Base-by-base conservation (phyloP, 306 rosid species). In the Sesbania bispinosa region DNA sequence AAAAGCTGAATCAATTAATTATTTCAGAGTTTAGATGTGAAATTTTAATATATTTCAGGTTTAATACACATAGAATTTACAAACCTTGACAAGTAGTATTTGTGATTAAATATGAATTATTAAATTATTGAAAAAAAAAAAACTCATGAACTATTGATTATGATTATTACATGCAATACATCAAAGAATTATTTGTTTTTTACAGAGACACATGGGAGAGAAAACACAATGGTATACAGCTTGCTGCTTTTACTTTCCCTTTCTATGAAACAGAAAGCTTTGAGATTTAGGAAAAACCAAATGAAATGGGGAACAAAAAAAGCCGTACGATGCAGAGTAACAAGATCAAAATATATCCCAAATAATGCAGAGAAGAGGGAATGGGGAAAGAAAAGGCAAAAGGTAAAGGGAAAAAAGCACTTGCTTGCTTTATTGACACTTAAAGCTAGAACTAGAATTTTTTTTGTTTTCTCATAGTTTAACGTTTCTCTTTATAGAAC, bases 371-470 rank as follows among this genome's bases (percentile, higher is more conserved):
- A 20, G 30, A 57, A 77, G 19, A 62, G 50, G 47, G 11, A 10
- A 41, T 16, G 26, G 2, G n/a, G 42, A 19, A 61, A 58, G 35
- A 54, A 81, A 61, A 64, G 13, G 32, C 10, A 74, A 76, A 67
- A 43, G 5, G 24, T 9, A 36, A 63, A 57, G 59, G 46, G 35
- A 20, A 27, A 46, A 79, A 63, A 68, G 41, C 78, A 73, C 67
- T 39, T 19, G 45, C 30, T 74, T 79, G 80, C 84, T 81, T 86
- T 80, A 69, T 72, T 50, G 5, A 20, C 47, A 78, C 79, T 78
- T 59, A 13, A 72, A 76, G 58, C 26, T 29, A 27, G 45, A 46
- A 26, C 55, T 21, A 18, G 1, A 46, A 2, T 35, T 18, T 30
- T n/a, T 52, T 10, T 26, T 41, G 32, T 10, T 63, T 74, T 51